Percentiles rank a stretch among this genome's conserved stretches.
Evolutionary conservation across 441 rosid genomes (phyloP).

Genomic region (Jatropha podagrica): DNA sequence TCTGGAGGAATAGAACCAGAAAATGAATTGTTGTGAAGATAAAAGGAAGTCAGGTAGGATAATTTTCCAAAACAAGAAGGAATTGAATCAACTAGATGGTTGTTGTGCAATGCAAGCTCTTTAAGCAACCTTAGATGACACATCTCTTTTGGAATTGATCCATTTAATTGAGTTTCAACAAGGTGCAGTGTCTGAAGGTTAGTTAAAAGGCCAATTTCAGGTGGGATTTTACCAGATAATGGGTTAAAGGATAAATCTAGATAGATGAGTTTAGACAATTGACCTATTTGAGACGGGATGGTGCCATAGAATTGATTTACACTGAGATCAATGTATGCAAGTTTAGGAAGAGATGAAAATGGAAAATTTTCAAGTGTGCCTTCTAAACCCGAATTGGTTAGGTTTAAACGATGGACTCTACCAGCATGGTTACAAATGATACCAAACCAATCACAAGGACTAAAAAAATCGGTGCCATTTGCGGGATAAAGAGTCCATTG

Average conservation of each 20-base stretch:
- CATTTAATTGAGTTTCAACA: slow-evolving; percentile 22
- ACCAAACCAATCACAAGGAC: slow-evolving; percentile 35
- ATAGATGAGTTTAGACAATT: slow-evolving; percentile 33
- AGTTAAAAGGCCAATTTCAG: slow-evolving; percentile 31
- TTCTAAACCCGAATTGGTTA: slow-evolving; percentile 21
- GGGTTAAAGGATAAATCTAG: slow-evolving; percentile 32
- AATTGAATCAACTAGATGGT: slow-evolving; percentile 27
- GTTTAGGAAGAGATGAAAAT: slow-evolving; percentile 28
- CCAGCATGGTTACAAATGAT: slow-evolving; percentile 28
- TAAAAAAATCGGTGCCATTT: not conserved
- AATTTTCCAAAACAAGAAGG: slow-evolving; percentile 39
- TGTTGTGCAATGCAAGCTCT: slow-evolving; percentile 30
- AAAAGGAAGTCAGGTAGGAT: slow-evolving; percentile 15
- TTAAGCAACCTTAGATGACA: slow-evolving; percentile 24
- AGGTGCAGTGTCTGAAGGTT: slow-evolving; percentile 29
- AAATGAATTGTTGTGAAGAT: slow-evolving; percentile 30
- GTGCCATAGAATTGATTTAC: slow-evolving; percentile 26
- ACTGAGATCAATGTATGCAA: slow-evolving; percentile 26
- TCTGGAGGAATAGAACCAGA: slow-evolving; percentile 37
- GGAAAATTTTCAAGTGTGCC: slow-evolving; percentile 37
- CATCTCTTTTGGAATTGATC: slow-evolving; percentile 38
- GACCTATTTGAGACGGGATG: slow-evolving; percentile 31
- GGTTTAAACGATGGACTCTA: slow-evolving; percentile 28
- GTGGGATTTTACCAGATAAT: slow-evolving; percentile 34
- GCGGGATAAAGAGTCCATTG: not conserved